phyloP scores from a whole-genome alignment of 1,284 basidiomycete genomes.

The Cryptococcus sp. region DNA sequence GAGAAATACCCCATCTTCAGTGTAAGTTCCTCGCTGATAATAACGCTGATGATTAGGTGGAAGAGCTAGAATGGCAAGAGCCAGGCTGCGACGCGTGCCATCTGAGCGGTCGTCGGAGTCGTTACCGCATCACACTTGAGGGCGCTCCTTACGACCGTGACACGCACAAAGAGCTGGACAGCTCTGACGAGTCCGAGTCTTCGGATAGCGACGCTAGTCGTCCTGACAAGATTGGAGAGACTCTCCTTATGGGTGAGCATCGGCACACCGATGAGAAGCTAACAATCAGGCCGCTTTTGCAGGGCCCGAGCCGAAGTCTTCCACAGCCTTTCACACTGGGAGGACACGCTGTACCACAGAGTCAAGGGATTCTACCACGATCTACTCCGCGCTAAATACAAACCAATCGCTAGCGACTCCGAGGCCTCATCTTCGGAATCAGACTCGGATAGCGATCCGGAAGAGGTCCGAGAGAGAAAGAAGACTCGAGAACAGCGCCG shows the following conservation, averaged over 20 bases:
- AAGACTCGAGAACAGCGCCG: constrained; percentile 13
- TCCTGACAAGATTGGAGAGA: constrained; percentile 7
- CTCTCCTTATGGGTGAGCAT: constrained; percentile 21
- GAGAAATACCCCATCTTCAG: constrained; percentile 68
- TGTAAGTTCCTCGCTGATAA: constrained; percentile 38
- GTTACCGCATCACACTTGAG: constrained; percentile 29
- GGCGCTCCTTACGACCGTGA: constrained; percentile 46
- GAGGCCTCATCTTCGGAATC: constrained; percentile 19
- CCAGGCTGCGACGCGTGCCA: constrained; percentile 76
- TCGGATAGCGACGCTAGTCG: constrained; percentile 9
- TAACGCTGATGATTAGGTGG: constrained; percentile 4
- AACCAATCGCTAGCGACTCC: constrained; percentile 22
- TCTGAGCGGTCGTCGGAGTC: constrained; percentile 61
- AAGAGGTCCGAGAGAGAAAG: constrained; percentile 25
- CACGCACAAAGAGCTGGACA: constrained; percentile 39
- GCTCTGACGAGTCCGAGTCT: constrained; percentile 4
- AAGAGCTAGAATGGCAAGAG: constrained; percentile 60
- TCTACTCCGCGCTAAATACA: constrained; percentile 30
- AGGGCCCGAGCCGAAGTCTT: constrained; percentile 67
- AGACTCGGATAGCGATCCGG: constrained; percentile 26
- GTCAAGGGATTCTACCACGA: constrained; percentile 32
- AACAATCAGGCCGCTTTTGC: constrained; percentile 69
- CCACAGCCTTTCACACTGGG: constrained; percentile 80
- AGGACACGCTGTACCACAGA: constrained; percentile 32
- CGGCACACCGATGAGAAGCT: background rate